Evolutionary conservation across 2,329 filamentous ascomycete genomes (phyloP).

Genomic region (Cladosporium sp.): DNA sequence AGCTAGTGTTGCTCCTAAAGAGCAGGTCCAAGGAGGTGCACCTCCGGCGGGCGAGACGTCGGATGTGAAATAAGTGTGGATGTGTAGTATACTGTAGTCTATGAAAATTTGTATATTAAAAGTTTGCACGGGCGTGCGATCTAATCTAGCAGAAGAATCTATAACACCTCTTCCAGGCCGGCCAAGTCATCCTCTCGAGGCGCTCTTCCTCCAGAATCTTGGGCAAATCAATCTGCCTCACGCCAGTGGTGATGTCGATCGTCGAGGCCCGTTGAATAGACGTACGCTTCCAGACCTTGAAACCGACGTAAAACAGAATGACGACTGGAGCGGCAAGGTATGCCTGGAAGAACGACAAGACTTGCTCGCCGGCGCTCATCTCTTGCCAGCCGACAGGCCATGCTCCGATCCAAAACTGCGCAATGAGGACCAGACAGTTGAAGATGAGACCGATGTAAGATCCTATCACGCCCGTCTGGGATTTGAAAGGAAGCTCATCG

Average conservation of each 20-base stretch:
- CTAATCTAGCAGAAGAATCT: constrained; percentile 10
- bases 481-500: constrained; percentile 46
- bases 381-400: constrained; percentile 60
- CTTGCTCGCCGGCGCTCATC: constrained; percentile 34
- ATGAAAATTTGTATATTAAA: no score
- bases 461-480: constrained; percentile 71
- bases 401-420: constrained; percentile 74
- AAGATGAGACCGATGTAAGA: constrained; percentile 75
- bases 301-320: constrained; percentile 44
- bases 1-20: not conserved
- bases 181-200: constrained; percentile 7
- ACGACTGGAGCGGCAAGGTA: constrained; percentile 33
- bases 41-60: no score
- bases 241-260: constrained; percentile 12
- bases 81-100: no score
- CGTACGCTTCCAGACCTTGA: constrained; percentile 72
- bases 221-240: constrained; percentile 5
- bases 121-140: no score
- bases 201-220: constrained; percentile 11
- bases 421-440: constrained; percentile 70
- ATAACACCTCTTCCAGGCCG: constrained; percentile 12
- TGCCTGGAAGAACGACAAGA: constrained; percentile 25
- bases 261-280: constrained; percentile 22
- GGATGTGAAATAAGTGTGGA: no score
- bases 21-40: not conserved